Percentiles rank a stretch among this genome's conserved stretches.
These are phyloP conservation scores for Oryza meridionalis DNA, from an alignment of 176 grass and related monocot genomes.

Conservation along the genomic window DNA sequence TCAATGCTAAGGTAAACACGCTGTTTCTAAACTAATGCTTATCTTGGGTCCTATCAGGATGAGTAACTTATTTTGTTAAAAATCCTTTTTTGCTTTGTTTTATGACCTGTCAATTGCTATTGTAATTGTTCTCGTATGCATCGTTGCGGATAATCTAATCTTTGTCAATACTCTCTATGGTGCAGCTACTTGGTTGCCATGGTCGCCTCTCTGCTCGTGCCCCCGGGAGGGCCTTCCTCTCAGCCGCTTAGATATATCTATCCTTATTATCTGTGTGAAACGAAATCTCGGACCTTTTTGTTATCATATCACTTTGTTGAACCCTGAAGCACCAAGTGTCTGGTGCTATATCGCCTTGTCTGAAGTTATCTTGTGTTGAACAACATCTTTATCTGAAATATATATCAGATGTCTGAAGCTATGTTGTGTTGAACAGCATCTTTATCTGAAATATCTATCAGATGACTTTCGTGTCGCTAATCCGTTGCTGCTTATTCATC, in stretches of 20 bases:
- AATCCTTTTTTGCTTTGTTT: background rate
- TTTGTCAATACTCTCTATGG: background rate
- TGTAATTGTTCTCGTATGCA: background rate
- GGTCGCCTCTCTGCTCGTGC: constrained; percentile 42
- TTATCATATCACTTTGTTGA: constrained; percentile 5
- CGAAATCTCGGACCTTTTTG: background rate
- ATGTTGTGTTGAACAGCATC: constrained; percentile 26
- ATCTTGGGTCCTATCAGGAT: background rate
- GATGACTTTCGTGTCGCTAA: background rate
- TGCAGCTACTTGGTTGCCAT: constrained; percentile 57
- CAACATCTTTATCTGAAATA: constrained; percentile 20
- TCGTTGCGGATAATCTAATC: background rate
- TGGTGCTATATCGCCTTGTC: constrained; percentile 31
- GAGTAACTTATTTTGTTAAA: background rate
- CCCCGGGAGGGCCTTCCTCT: constrained; percentile 51
- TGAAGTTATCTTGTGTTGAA: constrained; percentile 33
- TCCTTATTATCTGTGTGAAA: background rate
- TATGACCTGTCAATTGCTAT: background rate
- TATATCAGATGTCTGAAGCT: constrained; percentile 25
- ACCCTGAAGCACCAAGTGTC: constrained; percentile 21
- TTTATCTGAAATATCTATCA: constrained; percentile 4
- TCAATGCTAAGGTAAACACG: constrained; percentile 68
- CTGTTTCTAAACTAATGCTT: background rate
- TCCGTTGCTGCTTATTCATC: background rate
- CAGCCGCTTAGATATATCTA: constrained; percentile 21